A percentile compares a stretch with the other conserved stretches of the same genome.
Conservation (phyloP, 495 filamentous ascomycete species). For the Penicillium verhagenii region DNA sequence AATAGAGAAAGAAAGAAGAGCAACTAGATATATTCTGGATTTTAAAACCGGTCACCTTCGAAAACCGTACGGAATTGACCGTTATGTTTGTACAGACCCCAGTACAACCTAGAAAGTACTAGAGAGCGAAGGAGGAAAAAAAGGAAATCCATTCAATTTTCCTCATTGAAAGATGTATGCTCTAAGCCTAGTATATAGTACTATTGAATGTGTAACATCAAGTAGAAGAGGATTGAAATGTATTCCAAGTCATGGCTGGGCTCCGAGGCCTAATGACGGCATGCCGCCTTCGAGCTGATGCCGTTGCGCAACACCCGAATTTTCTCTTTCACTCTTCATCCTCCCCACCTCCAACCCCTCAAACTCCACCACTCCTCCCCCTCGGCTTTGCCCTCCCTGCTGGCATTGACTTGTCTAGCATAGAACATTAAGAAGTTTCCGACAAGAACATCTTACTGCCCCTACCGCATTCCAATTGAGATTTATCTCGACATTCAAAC, state of each 20-base stretch:
- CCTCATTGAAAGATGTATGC: too few relatives aligned
- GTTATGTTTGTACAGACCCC: too few relatives aligned
- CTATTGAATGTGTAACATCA: too few relatives aligned
- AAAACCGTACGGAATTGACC: too few relatives aligned
- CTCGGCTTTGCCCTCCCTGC: slow-evolving; percentile 39
- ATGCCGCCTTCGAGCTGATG: slow-evolving; percentile 25
- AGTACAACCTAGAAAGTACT: too few relatives aligned
- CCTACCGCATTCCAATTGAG: slow-evolving; percentile 22
- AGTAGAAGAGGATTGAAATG: too few relatives aligned
- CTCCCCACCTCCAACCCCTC: slow-evolving; percentile 30
- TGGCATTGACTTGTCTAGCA: slow-evolving; percentile 59
- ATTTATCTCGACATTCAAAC: slow-evolving; percentile 7
- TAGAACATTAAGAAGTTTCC: slow-evolving; percentile 23
- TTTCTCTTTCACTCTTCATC: slow-evolving; percentile 33
- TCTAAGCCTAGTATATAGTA: neutral
- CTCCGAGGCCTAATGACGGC: slow-evolving; percentile 23
- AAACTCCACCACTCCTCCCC: slow-evolving; percentile 32
- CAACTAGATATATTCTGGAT: too few relatives aligned
- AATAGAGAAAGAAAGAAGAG: too few relatives aligned
- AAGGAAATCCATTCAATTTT: too few relatives aligned
- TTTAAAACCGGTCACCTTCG: too few relatives aligned
- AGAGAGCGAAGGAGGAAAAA: too few relatives aligned
- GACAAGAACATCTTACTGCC: slow-evolving; percentile 7
- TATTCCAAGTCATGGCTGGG: slow-evolving; percentile 1
- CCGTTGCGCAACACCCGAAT: slow-evolving; percentile 26